These are phyloP conservation scores for Fraxinus platypoda DNA, from an alignment of 305 asterid genomes.

Conservation along the genomic window DNA sequence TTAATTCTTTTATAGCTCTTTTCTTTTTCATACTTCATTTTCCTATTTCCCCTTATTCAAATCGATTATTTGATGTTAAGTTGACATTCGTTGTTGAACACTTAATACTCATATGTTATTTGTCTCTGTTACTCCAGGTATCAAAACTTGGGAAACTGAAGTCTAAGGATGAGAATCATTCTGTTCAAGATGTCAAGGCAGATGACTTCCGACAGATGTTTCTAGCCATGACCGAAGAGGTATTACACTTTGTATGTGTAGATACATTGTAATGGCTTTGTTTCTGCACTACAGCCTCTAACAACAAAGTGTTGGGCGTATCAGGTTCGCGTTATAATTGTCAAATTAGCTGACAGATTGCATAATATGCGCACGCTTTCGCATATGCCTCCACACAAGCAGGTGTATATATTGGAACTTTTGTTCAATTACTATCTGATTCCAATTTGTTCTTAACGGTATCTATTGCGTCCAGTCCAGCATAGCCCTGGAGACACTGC, in stretches of 20 bases:
- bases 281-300: slow-evolving; percentile 18
- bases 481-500: slow-evolving; percentile 91
- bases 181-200: slow-evolving; percentile 94
- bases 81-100: slow-evolving; percentile 12
- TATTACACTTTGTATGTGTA: slow-evolving; percentile 14
- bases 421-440: slow-evolving; percentile 18
- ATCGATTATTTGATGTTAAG: slow-evolving; percentile 2
- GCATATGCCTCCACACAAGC: slow-evolving; percentile 97
- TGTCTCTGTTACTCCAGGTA: slow-evolving; percentile 46
- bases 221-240: slow-evolving; percentile 98
- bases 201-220: slow-evolving; percentile 96
- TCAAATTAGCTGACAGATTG: slow-evolving; percentile 88
- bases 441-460: slow-evolving; percentile 18
- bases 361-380: slow-evolving; percentile 96
- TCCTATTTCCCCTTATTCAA: slow-evolving; percentile 3
- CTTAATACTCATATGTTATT: slow-evolving; percentile 11
- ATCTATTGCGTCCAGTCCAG: slow-evolving; percentile 54
- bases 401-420: slow-evolving; percentile 41
- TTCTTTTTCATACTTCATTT: background rate
- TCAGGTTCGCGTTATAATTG: slow-evolving; percentile 95
- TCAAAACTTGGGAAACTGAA: slow-evolving; percentile 93
- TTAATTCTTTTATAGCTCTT: slow-evolving; percentile 2
- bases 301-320: slow-evolving; percentile 24
- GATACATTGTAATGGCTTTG: background rate
- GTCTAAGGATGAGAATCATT: slow-evolving; percentile 67